phyloP scores from a whole-genome alignment of 768 basidiomycete genomes.

The Paxillus involutus region DNA sequence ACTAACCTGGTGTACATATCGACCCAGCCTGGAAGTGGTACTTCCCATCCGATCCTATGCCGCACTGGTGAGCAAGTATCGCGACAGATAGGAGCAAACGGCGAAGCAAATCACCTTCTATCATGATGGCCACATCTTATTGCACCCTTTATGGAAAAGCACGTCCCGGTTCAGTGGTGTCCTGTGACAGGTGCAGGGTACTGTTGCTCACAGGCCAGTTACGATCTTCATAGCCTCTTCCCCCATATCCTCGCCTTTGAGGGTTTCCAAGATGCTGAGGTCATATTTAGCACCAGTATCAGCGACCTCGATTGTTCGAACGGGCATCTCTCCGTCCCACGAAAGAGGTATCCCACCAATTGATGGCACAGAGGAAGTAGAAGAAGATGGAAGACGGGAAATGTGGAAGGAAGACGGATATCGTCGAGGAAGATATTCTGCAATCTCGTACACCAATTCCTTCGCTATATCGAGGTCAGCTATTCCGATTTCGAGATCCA shows the following conservation, averaged over 20 bases:
- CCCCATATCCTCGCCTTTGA: conserved; percentile 23
- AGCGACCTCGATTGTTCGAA: conserved; percentile 51
- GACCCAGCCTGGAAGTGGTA: conserved; percentile 78
- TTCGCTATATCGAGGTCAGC: conserved; percentile 43
- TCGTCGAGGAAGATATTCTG: conserved; percentile 62
- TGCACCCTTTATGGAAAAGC: conserved; percentile 39
- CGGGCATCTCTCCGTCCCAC: conserved; percentile 45
- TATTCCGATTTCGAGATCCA: background rate
- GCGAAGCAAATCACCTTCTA: conserved; percentile 44
- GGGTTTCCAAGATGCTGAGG: conserved; percentile 35
- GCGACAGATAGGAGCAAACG: conserved; percentile 11
- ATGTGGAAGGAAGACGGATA: conserved; percentile 60
- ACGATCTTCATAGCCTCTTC: conserved; percentile 62
- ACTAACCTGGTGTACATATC: conserved; percentile 60
- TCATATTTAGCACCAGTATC: conserved; percentile 50
- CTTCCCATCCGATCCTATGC: conserved; percentile 58
- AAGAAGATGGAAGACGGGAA: conserved; percentile 32
- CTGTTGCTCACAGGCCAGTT: conserved; percentile 53
- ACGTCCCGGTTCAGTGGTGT: conserved; percentile 5
- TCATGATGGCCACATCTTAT: conserved; percentile 60
- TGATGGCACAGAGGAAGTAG: conserved; percentile 9
- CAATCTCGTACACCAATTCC: conserved; percentile 67
- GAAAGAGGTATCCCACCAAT: conserved; percentile 29
- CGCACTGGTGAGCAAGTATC: conserved; percentile 19
- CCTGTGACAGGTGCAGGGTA: background rate